Conservation (phyloP, 2,329 filamentous ascomycete genomes). For the Beauveria asiatica region DNA sequence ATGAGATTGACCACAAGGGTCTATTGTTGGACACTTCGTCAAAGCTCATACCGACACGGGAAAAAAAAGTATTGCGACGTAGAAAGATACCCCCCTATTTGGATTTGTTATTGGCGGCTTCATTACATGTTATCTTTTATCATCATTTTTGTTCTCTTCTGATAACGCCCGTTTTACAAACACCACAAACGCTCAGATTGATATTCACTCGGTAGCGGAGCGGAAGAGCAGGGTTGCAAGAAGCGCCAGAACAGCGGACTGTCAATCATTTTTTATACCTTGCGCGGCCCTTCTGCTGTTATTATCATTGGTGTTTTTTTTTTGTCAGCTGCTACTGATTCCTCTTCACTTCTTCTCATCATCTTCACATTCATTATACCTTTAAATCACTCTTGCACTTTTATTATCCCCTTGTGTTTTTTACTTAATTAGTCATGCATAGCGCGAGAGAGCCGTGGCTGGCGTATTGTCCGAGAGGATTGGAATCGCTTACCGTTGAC, state of each 20-base stretch:
- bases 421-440: slow-evolving; percentile 11
- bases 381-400: not conserved
- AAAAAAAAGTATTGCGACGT: slow-evolving; percentile 11
- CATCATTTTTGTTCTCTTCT: not conserved
- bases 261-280: slow-evolving; percentile 2
- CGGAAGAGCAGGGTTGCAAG: not conserved
- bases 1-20: not conserved
- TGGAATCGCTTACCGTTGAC: not conserved
- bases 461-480: not conserved
- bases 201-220: not conserved
- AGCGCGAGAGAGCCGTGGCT: slow-evolving; percentile 11
- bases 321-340: not conserved
- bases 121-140: not conserved
- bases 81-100: slow-evolving; percentile 20
- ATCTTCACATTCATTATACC: slow-evolving; percentile 6
- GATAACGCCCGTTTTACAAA: not conserved
- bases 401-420: slow-evolving; percentile 11
- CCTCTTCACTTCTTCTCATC: slow-evolving; percentile 4
- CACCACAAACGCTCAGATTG: slow-evolving; percentile 1
- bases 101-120: slow-evolving; percentile 10
- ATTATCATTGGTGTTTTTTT: slow-evolving; percentile 11
- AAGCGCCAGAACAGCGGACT: slow-evolving; percentile 1
- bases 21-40: not conserved
- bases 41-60: not conserved
- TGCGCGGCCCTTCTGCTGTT: not conserved